A percentile compares a stretch with the other conserved stretches of the same genome.
phyloP scores from a whole-genome alignment of 2,329 filamentous ascomycete genomes.

The Trichoderma simmonsii region DNA sequence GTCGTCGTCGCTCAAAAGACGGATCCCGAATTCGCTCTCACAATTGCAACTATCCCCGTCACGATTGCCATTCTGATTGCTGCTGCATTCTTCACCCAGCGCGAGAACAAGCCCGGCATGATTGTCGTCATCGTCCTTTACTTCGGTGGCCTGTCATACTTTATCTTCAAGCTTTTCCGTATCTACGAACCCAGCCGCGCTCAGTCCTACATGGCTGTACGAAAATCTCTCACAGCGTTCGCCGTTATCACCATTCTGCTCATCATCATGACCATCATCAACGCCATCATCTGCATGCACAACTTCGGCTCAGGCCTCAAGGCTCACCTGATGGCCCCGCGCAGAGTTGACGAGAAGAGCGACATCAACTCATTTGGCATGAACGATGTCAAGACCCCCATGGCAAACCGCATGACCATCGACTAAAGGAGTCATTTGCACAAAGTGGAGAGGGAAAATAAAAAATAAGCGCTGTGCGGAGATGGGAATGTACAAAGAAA shows the following conservation, averaged over 20 bases:
- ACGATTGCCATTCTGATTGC: conserved; percentile 85
- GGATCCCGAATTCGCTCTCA: conserved; percentile 77
- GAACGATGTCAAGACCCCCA: conserved; percentile 54
- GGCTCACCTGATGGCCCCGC: conserved; percentile 67
- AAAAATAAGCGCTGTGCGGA: neutral
- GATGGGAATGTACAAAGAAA: conserved; percentile 34
- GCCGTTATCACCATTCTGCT: conserved; percentile 88
- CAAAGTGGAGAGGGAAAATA: neutral
- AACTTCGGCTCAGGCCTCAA: conserved; percentile 92
- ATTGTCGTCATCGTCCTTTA: conserved; percentile 76
- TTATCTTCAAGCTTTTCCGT: conserved; percentile 95
- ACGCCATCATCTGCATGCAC: conserved; percentile 80
- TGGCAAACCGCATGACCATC: conserved; percentile 59
- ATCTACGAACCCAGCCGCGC: conserved; percentile 72
- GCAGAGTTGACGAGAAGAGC: conserved; percentile 51
- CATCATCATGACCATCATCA: conserved; percentile 82
- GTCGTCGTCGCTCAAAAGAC: conserved; percentile 75
- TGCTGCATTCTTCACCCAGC: conserved; percentile 80
- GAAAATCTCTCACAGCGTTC: conserved; percentile 85
- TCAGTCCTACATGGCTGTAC: conserved; percentile 69
- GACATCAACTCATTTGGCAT: conserved; percentile 55
- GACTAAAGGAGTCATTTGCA: conserved; percentile 40
- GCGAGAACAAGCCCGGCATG: conserved; percentile 79
- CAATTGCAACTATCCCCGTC: conserved; percentile 83
- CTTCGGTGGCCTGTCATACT: conserved; percentile 86